These are phyloP conservation scores for Suillus americanus DNA, from an alignment of 768 basidiomycete genomes.

Conservation along the genomic window DNA sequence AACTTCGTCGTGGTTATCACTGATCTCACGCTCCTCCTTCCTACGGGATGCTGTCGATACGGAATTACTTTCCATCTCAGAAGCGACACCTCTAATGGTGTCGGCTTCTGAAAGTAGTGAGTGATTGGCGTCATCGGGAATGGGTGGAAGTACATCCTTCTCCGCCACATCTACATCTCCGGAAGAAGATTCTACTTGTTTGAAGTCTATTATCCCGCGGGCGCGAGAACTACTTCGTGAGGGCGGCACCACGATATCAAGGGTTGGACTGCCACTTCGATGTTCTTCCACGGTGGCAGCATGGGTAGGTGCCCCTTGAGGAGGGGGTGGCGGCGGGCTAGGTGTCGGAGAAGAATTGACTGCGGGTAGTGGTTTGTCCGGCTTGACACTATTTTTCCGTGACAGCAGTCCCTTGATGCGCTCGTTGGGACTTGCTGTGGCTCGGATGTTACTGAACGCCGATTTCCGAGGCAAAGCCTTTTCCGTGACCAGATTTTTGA, in stretches of 20 bases:
- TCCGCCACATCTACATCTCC: not conserved
- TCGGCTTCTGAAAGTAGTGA: not conserved
- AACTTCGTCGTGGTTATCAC: slow-evolving; percentile 2
- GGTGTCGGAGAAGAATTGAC: slow-evolving; percentile 25
- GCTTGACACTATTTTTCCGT: slow-evolving; percentile 24
- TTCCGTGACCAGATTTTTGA: slow-evolving; percentile 84
- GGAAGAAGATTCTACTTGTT: slow-evolving; percentile 8
- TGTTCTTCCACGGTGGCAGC: slow-evolving; percentile 13
- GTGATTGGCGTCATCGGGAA: slow-evolving; percentile 3
- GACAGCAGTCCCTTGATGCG: slow-evolving; percentile 39
- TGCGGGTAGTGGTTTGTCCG: slow-evolving; percentile 28
- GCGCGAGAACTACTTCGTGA: slow-evolving; percentile 22
- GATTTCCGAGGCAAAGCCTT: slow-evolving; percentile 55
- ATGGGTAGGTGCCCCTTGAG: slow-evolving; percentile 12
- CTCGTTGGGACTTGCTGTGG: slow-evolving; percentile 30
- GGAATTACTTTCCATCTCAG: not conserved
- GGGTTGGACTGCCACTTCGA: slow-evolving; percentile 8
- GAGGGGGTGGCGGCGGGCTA: slow-evolving; percentile 12
- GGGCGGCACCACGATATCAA: slow-evolving; percentile 22
- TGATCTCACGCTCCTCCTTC: slow-evolving; percentile 1
- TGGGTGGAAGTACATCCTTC: slow-evolving; percentile 1
- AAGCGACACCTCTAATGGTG: not conserved
- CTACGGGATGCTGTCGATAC: not conserved
- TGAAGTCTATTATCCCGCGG: slow-evolving; percentile 7
- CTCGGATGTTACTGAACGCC: slow-evolving; percentile 23